These are phyloP conservation scores for Termitomyces sp. DNA, from an alignment of 768 basidiomycete species.

Conservation along the genomic window DNA sequence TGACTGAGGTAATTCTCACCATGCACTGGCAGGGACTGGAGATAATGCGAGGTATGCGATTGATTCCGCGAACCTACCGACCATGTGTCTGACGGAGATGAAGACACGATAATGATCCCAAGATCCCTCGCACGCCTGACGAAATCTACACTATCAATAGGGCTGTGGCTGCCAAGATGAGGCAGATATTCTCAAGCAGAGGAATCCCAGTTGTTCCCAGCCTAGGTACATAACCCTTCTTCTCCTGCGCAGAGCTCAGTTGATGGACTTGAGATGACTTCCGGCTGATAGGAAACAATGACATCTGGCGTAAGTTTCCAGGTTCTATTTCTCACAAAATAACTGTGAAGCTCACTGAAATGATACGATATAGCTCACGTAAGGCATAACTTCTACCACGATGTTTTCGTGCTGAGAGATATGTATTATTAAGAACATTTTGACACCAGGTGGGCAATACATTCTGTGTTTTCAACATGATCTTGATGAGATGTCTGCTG, in stretches of 20 bases:
- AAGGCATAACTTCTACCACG: slow-evolving; percentile 19
- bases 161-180: slow-evolving; percentile 65
- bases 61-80: neutral
- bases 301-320: slow-evolving; percentile 73
- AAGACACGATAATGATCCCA: slow-evolving; percentile 83
- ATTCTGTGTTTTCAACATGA: neutral
- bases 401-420: slow-evolving; percentile 9
- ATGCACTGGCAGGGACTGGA: slow-evolving; percentile 70
- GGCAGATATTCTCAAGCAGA: slow-evolving; percentile 59
- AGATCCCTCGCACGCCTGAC: slow-evolving; percentile 71
- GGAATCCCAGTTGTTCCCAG: slow-evolving; percentile 81
- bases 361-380: slow-evolving; percentile 51
- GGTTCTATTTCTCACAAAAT: slow-evolving; percentile 5
- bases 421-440: slow-evolving; percentile 49
- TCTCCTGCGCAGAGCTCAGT: neutral
- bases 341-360: slow-evolving; percentile 9
- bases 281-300: slow-evolving; percentile 72
- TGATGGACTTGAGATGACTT: neutral
- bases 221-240: slow-evolving; percentile 46
- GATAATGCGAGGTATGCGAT: slow-evolving; percentile 70
- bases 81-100: neutral
- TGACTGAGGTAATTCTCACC: neutral
- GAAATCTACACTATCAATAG: slow-evolving; percentile 81
- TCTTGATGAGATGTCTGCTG: slow-evolving; percentile 8
- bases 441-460: slow-evolving; percentile 48